A percentile compares a stretch with the other conserved stretches of the same genome.
These are phyloP conservation scores for Tuber aestivum DNA, from an alignment of 495 filamentous ascomycete genomes.

Conservation along the genomic window DNA sequence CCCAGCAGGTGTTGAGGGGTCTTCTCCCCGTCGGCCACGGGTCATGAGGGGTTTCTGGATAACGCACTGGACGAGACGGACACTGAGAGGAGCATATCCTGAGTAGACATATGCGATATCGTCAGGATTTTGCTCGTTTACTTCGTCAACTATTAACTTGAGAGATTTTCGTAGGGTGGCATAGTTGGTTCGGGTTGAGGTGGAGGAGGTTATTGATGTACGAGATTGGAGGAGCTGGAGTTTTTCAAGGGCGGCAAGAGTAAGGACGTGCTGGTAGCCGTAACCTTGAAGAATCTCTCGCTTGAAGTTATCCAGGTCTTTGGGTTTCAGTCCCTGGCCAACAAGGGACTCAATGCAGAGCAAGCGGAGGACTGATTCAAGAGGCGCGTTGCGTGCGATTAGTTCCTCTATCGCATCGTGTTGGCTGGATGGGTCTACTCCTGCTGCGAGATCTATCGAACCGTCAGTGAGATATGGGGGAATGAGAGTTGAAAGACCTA, in stretches of 20 bases:
- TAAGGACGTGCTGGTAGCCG: conserved; percentile 87
- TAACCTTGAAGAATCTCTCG: conserved; percentile 84
- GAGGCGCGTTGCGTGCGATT: conserved; percentile 73
- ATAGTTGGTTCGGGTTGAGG: conserved; percentile 73
- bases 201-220: conserved; percentile 51
- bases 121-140: conserved; percentile 91
- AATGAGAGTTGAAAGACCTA: conserved; percentile 19
- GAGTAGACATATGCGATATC: conserved; percentile 97
- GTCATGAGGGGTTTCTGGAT: conserved; percentile 64
- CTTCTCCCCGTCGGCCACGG: conserved; percentile 43
- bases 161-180: conserved; percentile 76
- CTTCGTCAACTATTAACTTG: conserved; percentile 87
- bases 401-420: conserved; percentile 89
- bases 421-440: conserved; percentile 77
- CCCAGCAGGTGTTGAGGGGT: conserved; percentile 13
- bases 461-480: conserved; percentile 13
- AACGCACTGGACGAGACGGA: conserved; percentile 91
- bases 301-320: conserved; percentile 84
- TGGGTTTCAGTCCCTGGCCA: conserved; percentile 75
- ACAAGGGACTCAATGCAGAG: conserved; percentile 88
- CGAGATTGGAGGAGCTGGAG: conserved; percentile 73
- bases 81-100: conserved; percentile 87
- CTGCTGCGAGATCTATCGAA: conserved; percentile 64
- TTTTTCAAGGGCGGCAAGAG: conserved; percentile 82
- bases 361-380: conserved; percentile 73